Percentiles rank a stretch among this genome's conserved stretches.
These are phyloP conservation scores for Raphanus raphanistrum DNA, from an alignment of 345 rosid genomes.

Conservation along the genomic window DNA sequence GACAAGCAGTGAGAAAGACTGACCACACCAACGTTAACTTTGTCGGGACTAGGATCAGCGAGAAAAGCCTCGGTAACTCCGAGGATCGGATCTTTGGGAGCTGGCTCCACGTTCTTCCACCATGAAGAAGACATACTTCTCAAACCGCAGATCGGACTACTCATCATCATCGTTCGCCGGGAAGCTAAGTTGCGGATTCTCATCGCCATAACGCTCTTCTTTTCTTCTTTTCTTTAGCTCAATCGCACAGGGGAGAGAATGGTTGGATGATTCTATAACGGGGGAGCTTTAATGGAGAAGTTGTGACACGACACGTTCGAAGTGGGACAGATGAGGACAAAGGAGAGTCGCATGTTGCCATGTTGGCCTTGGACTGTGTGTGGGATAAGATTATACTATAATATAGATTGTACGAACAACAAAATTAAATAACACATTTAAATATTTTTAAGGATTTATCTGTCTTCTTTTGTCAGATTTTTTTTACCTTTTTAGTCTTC, in stretches of 20 bases:
- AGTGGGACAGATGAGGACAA: conserved; percentile 11
- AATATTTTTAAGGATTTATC: background rate
- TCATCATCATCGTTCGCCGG: conserved; percentile 24
- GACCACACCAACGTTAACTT: conserved; percentile 96
- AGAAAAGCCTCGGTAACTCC: conserved; percentile 97
- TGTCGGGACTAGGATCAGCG: conserved; percentile 74
- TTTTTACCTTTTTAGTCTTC: background rate
- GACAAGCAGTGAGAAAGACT: conserved; percentile 24
- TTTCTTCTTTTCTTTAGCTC: background rate
- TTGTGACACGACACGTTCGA: conserved; percentile 25
- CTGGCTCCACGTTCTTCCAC: conserved; percentile 92
- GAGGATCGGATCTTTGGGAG: conserved; percentile 90
- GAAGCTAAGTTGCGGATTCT: conserved; percentile 37
- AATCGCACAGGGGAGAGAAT: background rate
- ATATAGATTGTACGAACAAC: background rate
- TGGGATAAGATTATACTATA: conserved; percentile 6
- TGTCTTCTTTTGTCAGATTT: conserved; percentile 13
- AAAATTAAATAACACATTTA: background rate
- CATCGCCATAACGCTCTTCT: conserved; percentile 9
- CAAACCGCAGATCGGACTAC: conserved; percentile 37
- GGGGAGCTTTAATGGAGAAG: conserved; percentile 7
- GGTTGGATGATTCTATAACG: background rate
- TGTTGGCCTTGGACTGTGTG: conserved; percentile 29
- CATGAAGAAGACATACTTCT: conserved; percentile 78
- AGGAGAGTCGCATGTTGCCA: conserved; percentile 25